A percentile compares a stretch with the other conserved stretches of the same genome.
Evolutionary conservation across 495 filamentous ascomycete species (phyloP).

Genomic region (Hypoxylon perforatum): DNA sequence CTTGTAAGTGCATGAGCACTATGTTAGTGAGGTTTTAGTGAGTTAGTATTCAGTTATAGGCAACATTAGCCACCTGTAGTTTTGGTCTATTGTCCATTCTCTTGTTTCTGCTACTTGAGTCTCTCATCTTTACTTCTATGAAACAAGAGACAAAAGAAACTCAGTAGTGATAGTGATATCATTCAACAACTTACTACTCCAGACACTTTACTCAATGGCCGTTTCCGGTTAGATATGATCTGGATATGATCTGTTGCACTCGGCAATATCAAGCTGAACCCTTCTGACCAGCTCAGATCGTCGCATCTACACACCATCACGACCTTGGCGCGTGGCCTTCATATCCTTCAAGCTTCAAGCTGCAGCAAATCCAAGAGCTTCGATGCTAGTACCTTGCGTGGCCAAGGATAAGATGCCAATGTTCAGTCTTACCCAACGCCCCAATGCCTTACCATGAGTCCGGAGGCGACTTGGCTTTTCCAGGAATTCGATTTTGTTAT

Average conservation of each 20-base stretch:
- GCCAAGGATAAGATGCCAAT: slow-evolving; percentile 17
- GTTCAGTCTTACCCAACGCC: slow-evolving; percentile 3
- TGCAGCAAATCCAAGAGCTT: slow-evolving; percentile 41
- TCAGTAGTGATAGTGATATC: background rate
- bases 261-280: slow-evolving; percentile 7
- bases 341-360: slow-evolving; percentile 31
- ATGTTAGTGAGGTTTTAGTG: background rate
- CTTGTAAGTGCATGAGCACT: slow-evolving; percentile 16
- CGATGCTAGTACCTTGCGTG: slow-evolving; percentile 32
- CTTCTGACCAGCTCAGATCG: slow-evolving; percentile 26
- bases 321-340: slow-evolving; percentile 28
- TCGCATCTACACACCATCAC: slow-evolving; percentile 36
- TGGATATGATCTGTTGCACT: background rate
- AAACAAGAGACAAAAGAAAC: background rate
- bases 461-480: slow-evolving; percentile 5
- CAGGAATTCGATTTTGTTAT: slow-evolving; percentile 3
- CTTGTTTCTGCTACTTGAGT: background rate
- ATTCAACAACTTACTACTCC: background rate
- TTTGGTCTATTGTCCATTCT: too few species aligned
- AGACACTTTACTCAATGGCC: slow-evolving; percentile 1
- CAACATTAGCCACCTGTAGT: background rate
- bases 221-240: slow-evolving; percentile 25
- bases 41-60: slow-evolving; percentile 10
- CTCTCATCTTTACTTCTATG: background rate
- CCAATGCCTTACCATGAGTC: slow-evolving; percentile 13